These are phyloP conservation scores for Afroboletus lepidellus DNA, from an alignment of 1,284 basidiomycete genomes.

Conservation along the genomic window DNA sequence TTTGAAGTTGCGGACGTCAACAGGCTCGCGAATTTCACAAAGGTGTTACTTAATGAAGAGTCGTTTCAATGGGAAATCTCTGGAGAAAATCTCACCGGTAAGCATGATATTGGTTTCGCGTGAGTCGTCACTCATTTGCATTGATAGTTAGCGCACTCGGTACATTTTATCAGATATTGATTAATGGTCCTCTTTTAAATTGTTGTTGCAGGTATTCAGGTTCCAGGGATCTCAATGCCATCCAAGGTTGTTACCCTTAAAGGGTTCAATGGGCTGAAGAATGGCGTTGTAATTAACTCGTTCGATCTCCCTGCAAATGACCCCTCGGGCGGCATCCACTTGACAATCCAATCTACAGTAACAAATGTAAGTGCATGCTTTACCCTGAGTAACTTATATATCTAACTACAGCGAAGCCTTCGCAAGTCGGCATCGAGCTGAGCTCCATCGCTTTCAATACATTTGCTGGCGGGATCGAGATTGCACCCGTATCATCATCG, in stretches of 20 bases:
- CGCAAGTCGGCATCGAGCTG: constrained; percentile 74
- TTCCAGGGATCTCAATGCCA: constrained; percentile 53
- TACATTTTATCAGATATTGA: constrained; percentile 22
- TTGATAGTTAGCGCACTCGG: constrained; percentile 53
- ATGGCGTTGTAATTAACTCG: constrained; percentile 62
- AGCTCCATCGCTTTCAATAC: constrained; percentile 64
- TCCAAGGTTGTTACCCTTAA: constrained; percentile 66
- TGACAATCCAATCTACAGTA: constrained; percentile 63
- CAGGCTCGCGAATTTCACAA: constrained; percentile 67
- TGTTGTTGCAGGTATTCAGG: constrained; percentile 47
- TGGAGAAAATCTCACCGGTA: constrained; percentile 64
- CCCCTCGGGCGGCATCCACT: constrained; percentile 71
- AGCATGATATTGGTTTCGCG: constrained; percentile 9
- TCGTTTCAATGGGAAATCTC: constrained; percentile 75
- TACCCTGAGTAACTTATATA: not conserved
- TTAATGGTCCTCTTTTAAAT: constrained; percentile 2
- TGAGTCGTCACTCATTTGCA: constrained; percentile 6
- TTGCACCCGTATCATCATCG: constrained; percentile 59
- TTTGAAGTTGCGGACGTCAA: constrained; percentile 64
- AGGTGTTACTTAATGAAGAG: constrained; percentile 62
- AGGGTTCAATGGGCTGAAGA: constrained; percentile 70
- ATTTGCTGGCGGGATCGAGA: constrained; percentile 50
- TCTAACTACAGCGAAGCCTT: constrained; percentile 46
- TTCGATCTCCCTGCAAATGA: constrained; percentile 77
- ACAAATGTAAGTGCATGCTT: constrained; percentile 50